Conservation (phyloP, 208 protist genomes). For the Novymonas esmeraldas region DNA sequence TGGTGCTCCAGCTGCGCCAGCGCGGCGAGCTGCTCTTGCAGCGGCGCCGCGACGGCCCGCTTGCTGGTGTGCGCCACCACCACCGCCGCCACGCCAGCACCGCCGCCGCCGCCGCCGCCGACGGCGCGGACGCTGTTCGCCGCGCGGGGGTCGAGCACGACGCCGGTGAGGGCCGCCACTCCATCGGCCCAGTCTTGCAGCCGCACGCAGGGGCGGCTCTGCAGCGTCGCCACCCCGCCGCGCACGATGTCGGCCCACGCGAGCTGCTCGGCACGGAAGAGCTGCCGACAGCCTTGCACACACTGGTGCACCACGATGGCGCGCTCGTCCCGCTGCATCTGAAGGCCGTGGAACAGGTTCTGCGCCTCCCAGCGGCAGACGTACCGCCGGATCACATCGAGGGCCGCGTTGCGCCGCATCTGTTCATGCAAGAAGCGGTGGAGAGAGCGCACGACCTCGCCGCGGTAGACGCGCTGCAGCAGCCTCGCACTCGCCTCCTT, state of each 20-base stretch:
- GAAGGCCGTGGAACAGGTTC: conserved; percentile 40
- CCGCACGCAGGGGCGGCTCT: conserved; percentile 29
- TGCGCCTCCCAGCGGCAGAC: conserved; percentile 52
- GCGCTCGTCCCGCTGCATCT: conserved; percentile 65
- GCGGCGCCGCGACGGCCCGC: not conserved
- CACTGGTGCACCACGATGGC: conserved; percentile 49
- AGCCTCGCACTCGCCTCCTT: conserved; percentile 56
- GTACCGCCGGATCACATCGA: conserved; percentile 39
- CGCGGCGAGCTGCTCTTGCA: conserved; percentile 10
- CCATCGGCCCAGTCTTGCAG: conserved; percentile 38
- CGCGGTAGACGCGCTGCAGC: conserved; percentile 75
- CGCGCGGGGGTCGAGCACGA: conserved; percentile 15
- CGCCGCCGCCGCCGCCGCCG: not conserved
- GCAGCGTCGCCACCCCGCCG: conserved; percentile 20
- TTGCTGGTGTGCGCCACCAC: not conserved
- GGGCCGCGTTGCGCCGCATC: conserved; percentile 51
- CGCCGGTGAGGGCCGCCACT: conserved; percentile 31
- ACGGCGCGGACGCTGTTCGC: not conserved
- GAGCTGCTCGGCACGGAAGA: conserved; percentile 62
- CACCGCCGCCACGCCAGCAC: not conserved
- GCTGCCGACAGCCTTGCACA: conserved; percentile 31
- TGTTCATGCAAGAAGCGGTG: conserved; percentile 59
- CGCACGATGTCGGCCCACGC: conserved; percentile 48
- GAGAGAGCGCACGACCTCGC: conserved; percentile 52
- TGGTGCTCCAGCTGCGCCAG: conserved; percentile 21